Percentiles rank a stretch among this genome's conserved stretches.
These are phyloP conservation scores for Termitomyces sp. DNA, from an alignment of 768 basidiomycete species.

Conservation along the genomic window DNA sequence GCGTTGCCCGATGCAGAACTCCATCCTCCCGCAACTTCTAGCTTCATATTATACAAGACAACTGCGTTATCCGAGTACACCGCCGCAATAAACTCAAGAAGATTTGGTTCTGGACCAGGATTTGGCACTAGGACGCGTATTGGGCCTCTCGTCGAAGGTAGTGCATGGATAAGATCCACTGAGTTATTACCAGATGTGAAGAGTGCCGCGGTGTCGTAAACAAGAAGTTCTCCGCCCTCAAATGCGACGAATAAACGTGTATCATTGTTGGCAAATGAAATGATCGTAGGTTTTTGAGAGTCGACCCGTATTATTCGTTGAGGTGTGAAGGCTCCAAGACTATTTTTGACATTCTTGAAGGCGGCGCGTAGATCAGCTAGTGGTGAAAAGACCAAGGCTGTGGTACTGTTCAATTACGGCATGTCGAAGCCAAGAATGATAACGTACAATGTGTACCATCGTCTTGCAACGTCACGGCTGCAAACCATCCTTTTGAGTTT, in stretches of 20 bases:
- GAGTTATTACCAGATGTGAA: slow-evolving; percentile 38
- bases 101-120: slow-evolving; percentile 46
- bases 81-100: slow-evolving; percentile 55
- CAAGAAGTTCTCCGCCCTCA: slow-evolving; percentile 50
- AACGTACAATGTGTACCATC: slow-evolving; percentile 32
- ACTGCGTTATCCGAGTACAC: slow-evolving; percentile 44
- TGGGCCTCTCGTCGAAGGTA: slow-evolving; percentile 36
- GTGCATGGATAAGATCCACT: slow-evolving; percentile 42
- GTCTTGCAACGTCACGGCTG: slow-evolving; percentile 41
- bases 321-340: slow-evolving; percentile 38
- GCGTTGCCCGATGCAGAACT: slow-evolving; percentile 38
- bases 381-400: slow-evolving; percentile 60
- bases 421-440: background rate
- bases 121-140: slow-evolving; percentile 57
- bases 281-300: slow-evolving; percentile 40
- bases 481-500: slow-evolving; percentile 66
- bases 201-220: slow-evolving; percentile 51
- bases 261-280: slow-evolving; percentile 56
- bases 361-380: slow-evolving; percentile 55
- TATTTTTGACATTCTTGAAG: slow-evolving; percentile 36
- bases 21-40: slow-evolving; percentile 55
- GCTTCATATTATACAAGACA: slow-evolving; percentile 52
- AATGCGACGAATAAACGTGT: slow-evolving; percentile 55
- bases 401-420: background rate
- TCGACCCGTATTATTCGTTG: slow-evolving; percentile 42